phyloP scores from a whole-genome alignment of 176 grass and related monocot species.

The Pharus latifolius region DNA sequence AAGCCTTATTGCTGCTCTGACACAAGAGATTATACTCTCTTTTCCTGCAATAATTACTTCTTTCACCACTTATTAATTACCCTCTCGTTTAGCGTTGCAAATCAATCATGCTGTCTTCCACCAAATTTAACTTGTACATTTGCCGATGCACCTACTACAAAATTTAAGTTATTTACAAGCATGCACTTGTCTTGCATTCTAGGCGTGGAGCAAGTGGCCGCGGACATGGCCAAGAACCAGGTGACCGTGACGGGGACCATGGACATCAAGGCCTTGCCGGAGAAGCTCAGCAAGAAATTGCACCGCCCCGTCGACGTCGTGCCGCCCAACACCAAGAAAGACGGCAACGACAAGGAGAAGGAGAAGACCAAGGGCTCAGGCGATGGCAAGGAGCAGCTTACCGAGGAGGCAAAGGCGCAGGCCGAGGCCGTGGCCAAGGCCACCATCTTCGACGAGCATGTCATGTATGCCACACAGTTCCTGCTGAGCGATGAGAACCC shows the following conservation, averaged over 20 bases:
- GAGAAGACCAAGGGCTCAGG: no score
- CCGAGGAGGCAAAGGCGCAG: conserved; percentile 2
- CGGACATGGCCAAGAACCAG: conserved; percentile 48
- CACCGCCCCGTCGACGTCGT: conserved; percentile 39
- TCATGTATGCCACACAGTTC: conserved; percentile 31
- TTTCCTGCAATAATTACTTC: no score
- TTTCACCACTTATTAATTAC: no score
- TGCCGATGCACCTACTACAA: no score
- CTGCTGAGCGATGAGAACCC: conserved; percentile 88
- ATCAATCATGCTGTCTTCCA: no score
- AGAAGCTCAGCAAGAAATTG: conserved; percentile 38
- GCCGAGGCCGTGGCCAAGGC: conserved; percentile 22
- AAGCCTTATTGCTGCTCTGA: no score
- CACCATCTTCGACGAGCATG: conserved; percentile 40
- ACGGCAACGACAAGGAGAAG: conserved; percentile 12
- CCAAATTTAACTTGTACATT: no score
- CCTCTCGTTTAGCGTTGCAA: no score
- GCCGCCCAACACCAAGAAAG: conserved; percentile 3
- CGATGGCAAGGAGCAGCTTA: background rate
- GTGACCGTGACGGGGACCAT: conserved; percentile 73
- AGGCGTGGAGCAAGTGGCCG: conserved; percentile 56
- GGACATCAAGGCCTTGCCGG: conserved; percentile 47
- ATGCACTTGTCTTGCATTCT: background rate
- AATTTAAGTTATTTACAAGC: no score
- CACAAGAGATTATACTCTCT: no score